Conservation (phyloP, 1,284 basidiomycete species). For the Pisolithus thermaeus region DNA sequence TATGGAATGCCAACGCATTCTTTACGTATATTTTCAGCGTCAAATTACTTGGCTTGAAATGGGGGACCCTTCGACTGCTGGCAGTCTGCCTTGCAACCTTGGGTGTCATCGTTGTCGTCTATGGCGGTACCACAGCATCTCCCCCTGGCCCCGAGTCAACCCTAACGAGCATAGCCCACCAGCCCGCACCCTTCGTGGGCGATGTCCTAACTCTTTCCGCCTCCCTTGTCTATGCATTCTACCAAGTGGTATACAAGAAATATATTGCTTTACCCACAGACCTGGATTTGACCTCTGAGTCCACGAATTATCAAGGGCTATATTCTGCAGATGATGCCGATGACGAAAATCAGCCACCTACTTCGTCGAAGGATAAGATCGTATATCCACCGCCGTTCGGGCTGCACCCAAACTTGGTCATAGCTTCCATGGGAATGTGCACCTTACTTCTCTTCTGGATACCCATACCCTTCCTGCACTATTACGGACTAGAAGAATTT, state of each 20-base stretch:
- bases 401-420: slow-evolving; percentile 71
- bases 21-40: slow-evolving; percentile 74
- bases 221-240: slow-evolving; percentile 59
- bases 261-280: slow-evolving; percentile 62
- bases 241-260: slow-evolving; percentile 80
- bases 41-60: slow-evolving; percentile 50
- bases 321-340: slow-evolving; percentile 29
- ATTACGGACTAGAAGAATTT: slow-evolving; percentile 53
- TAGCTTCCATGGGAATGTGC: slow-evolving; percentile 59
- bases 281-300: slow-evolving; percentile 40
- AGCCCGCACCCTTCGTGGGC: slow-evolving; percentile 62
- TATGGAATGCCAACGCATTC: slow-evolving; percentile 84
- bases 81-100: slow-evolving; percentile 72
- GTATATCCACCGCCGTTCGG: slow-evolving; percentile 65
- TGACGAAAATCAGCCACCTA: slow-evolving; percentile 11
- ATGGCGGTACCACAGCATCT: slow-evolving; percentile 52
- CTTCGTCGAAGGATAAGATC: slow-evolving; percentile 23
- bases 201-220: slow-evolving; percentile 67
- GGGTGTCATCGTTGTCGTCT: slow-evolving; percentile 71
- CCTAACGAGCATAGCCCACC: slow-evolving; percentile 16
- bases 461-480: slow-evolving; percentile 64
- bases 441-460: slow-evolving; percentile 68
- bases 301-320: slow-evolving; percentile 39
- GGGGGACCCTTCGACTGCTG: slow-evolving; percentile 56
- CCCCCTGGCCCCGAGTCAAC: slow-evolving; percentile 14